phyloP scores from a whole-genome alignment of 106 monocot genomes.

The Dioscorea dumetorum region DNA sequence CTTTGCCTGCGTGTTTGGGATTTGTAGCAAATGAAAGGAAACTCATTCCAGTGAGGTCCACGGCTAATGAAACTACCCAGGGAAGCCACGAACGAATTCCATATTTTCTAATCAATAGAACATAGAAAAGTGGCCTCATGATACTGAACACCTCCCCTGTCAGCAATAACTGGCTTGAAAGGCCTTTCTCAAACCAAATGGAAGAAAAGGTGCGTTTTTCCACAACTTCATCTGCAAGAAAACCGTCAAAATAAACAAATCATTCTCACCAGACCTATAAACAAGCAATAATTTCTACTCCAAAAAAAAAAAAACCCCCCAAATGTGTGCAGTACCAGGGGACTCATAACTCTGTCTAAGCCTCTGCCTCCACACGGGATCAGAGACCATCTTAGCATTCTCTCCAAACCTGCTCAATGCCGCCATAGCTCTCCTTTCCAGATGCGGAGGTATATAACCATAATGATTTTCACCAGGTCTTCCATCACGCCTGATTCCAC shows the following conservation, averaged over 20 bases:
- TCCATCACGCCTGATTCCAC: conserved; percentile 6
- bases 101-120: conserved; percentile 71
- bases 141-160: conserved; percentile 64
- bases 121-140: conserved; percentile 82
- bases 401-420: conserved; percentile 76
- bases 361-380: conserved; percentile 21
- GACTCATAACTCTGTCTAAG: conserved; percentile 4
- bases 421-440: conserved; percentile 70
- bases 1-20: conserved; percentile 13
- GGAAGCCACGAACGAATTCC: conserved; percentile 78
- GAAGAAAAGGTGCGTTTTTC: conserved; percentile 42
- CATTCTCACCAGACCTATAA: background rate
- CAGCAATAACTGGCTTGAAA: conserved; percentile 53
- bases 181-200: conserved; percentile 62
- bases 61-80: conserved; percentile 71
- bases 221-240: conserved; percentile 23
- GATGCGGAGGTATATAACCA: conserved; percentile 27
- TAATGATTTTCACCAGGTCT: conserved; percentile 17
- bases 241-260: background rate
- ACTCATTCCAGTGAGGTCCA: conserved; percentile 67
- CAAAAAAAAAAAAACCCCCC: background rate
- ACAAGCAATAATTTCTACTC: background rate
- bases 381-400: conserved; percentile 51
- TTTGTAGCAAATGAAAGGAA: conserved; percentile 50
- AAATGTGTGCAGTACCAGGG: conserved; percentile 26